Conservation (phyloP, 306 rosid species). For the Prunus salicina region DNA sequence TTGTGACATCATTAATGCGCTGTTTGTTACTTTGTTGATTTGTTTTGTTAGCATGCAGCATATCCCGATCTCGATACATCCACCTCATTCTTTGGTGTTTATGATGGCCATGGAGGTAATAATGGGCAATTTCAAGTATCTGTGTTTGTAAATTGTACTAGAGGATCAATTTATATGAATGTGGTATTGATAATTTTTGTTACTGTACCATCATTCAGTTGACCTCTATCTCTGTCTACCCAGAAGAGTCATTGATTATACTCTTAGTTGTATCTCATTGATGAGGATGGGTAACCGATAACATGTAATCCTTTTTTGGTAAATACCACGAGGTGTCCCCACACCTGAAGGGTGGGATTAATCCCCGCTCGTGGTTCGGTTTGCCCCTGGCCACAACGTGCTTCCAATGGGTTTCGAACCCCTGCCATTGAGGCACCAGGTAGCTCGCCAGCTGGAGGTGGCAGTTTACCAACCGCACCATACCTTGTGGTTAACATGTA, state of each 20-base stretch:
- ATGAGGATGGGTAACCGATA: background rate
- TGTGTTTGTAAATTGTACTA: slow-evolving; percentile 12
- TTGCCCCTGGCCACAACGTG: no score
- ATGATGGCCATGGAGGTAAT: slow-evolving; percentile 99
- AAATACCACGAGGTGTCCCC: no score
- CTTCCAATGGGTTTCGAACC: no score
- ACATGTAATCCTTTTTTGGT: background rate
- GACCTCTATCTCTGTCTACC: background rate
- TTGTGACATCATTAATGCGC: background rate
- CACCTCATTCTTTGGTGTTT: slow-evolving; percentile 96
- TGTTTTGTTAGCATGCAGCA: slow-evolving; percentile 80
- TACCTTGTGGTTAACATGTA: background rate
- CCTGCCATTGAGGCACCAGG: no score
- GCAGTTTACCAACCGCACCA: no score
- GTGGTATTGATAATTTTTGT: slow-evolving; percentile 1
- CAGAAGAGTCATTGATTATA: background rate
- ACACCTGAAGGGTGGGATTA: no score
- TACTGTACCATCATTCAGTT: background rate
- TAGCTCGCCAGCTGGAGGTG: no score
- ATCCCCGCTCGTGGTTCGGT: no score
- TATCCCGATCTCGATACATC: slow-evolving; percentile 80
- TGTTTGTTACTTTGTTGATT: slow-evolving; percentile 19
- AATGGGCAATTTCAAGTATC: slow-evolving; percentile 24
- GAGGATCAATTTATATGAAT: slow-evolving; percentile 16
- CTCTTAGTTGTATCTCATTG: background rate